Evolutionary conservation across 176 grass and related monocot genomes (phyloP), one percentile per base, ranked within the genome.

Genomic region (Cenchrus fungigraminus): DNA sequence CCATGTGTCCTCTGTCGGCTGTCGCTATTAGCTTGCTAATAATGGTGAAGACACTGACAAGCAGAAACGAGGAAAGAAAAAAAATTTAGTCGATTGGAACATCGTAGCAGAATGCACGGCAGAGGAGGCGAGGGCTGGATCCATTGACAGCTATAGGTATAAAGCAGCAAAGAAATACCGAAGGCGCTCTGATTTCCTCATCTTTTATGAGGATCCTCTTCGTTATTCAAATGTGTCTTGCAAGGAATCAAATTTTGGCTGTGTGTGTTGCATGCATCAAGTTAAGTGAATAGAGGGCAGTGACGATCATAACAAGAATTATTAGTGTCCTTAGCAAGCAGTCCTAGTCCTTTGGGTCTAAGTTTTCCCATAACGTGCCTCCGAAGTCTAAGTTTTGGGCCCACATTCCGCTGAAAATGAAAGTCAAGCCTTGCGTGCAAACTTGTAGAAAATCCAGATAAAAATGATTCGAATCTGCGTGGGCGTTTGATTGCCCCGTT

Each of bases 351-450:
- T 73, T 65, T 50, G 44, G 45, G 10, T n/a, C 2, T 11, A 11
- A 49, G 75, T 53, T 37, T 56, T 76, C 44, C 6, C 42, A 25
- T 60, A 59, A 82, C 79, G 71, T 76, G 79, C 25, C 52, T 52
- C 40, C 42, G 9, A 69, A 69, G 79, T 77, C 72, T 76, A 51
- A 51, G 12, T 11, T 20, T 70, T 34, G 74, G 83, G 28, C 52
- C 51, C 83, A 22, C 37, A 34, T 63, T 9, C 54, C 73, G 68
- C 63, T 32, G 51, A 16, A n/a, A n/a, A 67, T 51, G 32, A 85
- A 61, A 82, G 86, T 69, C 80, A 83, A 88, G 73, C 14, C 8
- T 88, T 14, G 80, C 32, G 58, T 79, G 74, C 87, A 28, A 79
- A 19, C 55, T 32, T 73, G 61, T 25, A 82, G 25, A 68, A 76